phyloP scores from a whole-genome alignment of 2,329 filamentous ascomycete species.

The Acrocalymma vagum region DNA sequence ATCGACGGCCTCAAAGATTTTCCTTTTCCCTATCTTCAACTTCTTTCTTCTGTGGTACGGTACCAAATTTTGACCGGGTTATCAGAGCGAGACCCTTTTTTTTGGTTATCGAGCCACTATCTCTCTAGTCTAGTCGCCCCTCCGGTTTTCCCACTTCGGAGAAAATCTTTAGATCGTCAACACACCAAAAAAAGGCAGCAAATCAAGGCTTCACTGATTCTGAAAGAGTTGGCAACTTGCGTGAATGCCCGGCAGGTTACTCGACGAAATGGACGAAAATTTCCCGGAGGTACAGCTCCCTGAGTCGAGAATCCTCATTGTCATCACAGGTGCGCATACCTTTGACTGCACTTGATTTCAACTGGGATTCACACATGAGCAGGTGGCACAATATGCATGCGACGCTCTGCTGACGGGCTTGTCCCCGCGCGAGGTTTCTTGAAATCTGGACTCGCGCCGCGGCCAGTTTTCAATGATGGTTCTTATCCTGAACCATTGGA shows the following conservation, averaged over 20 bases:
- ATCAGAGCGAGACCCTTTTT: too few species aligned
- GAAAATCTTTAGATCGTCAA: too few species aligned
- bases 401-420: slow-evolving; percentile 79
- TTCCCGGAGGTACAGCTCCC: slow-evolving; percentile 54
- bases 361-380: slow-evolving; percentile 10
- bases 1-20: too few species aligned
- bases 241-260: too few species aligned
- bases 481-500: slow-evolving; percentile 65
- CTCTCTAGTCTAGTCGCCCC: too few species aligned
- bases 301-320: slow-evolving; percentile 84
- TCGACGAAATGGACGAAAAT: slow-evolving; percentile 32
- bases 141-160: too few species aligned
- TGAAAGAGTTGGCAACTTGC: too few species aligned
- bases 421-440: slow-evolving; percentile 79
- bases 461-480: slow-evolving; percentile 86
- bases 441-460: slow-evolving; percentile 80
- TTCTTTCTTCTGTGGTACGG: too few species aligned
- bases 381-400: slow-evolving; percentile 89
- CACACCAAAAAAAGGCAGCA: neutral
- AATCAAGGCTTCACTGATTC: too few species aligned
- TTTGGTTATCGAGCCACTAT: too few species aligned
- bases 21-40: too few species aligned
- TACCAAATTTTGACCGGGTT: too few species aligned
- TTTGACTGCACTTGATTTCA: neutral
- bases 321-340: slow-evolving; percentile 75